phyloP scores from a whole-genome alignment of 495 filamentous ascomycete species.

The Penicillium odoratum region DNA sequence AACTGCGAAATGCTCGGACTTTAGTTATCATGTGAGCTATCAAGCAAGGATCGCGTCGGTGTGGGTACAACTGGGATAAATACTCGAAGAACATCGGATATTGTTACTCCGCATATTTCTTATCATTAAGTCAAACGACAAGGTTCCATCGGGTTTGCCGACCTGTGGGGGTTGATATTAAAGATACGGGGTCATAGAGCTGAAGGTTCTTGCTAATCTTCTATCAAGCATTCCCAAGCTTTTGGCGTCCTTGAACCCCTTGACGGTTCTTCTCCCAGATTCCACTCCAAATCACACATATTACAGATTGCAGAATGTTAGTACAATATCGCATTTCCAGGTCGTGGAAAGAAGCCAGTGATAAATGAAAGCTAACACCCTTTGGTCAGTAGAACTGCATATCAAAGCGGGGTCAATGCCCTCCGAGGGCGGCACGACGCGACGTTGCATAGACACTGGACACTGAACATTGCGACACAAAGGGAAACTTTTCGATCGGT shows the following conservation, averaged over 20 bases:
- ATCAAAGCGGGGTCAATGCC: constrained; percentile 8
- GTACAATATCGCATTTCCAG: neutral
- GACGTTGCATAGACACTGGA: constrained; percentile 13
- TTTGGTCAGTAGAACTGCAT: neutral
- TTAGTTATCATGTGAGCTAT: neutral
- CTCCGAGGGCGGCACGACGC: constrained; percentile 5
- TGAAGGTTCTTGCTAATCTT: neutral
- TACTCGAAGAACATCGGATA: neutral
- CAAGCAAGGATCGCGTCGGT: neutral
- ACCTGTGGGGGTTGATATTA: neutral
- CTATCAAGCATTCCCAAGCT: constrained; percentile 1
- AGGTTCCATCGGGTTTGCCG: constrained; percentile 5
- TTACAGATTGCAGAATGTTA: neutral
- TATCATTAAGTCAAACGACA: neutral
- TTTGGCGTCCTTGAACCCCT: neutral
- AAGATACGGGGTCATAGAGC: neutral
- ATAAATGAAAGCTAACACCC: no score
- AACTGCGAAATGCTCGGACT: no score
- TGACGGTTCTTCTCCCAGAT: neutral
- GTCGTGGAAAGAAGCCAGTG: neutral
- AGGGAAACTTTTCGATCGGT: neutral
- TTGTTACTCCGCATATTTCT: constrained; percentile 1
- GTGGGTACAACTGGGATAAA: neutral
- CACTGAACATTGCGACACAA: neutral
- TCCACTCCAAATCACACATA: neutral